These are phyloP conservation scores for Acidomyces sp. DNA, from an alignment of 495 filamentous ascomycete species.

Conservation along the genomic window DNA sequence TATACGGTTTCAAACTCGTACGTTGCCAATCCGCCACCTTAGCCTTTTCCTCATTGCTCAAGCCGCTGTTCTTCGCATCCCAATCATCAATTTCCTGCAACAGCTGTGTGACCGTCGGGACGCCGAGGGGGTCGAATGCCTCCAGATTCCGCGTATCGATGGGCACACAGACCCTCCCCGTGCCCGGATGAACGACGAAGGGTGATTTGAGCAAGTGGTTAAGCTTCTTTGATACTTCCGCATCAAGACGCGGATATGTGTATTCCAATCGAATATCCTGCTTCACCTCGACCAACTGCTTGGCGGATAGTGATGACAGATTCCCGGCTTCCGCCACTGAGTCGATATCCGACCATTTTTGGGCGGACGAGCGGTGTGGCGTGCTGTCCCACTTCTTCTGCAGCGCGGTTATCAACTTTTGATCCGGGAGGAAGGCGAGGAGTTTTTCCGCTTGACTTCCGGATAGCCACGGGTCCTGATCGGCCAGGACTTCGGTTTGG, in stretches of 20 bases:
- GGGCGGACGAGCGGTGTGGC: constrained; percentile 55
- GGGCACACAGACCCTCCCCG: constrained; percentile 86
- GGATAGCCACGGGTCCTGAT: constrained; percentile 74
- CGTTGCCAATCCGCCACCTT: constrained; percentile 84
- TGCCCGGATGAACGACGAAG: constrained; percentile 91
- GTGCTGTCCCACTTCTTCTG: constrained; percentile 81
- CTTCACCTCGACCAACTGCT: constrained; percentile 68
- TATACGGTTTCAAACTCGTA: constrained; percentile 83
- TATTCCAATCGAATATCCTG: constrained; percentile 93
- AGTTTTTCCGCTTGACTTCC: constrained; percentile 57
- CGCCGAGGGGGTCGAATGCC: constrained; percentile 70
- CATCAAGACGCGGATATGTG: constrained; percentile 94
- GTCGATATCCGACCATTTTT: constrained; percentile 92
- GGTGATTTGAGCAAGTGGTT: constrained; percentile 95
- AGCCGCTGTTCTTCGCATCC: constrained; percentile 36
- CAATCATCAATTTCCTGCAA: constrained; percentile 72
- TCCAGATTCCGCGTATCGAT: constrained; percentile 61
- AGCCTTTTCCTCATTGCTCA: constrained; percentile 30
- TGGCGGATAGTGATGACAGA: constrained; percentile 48
- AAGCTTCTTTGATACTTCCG: constrained; percentile 89
- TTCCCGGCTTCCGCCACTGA: constrained; percentile 59
- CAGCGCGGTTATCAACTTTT: constrained; percentile 55
- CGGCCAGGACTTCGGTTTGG: constrained; percentile 59
- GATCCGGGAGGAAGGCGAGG: constrained; percentile 63
- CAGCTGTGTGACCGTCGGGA: constrained; percentile 74